A percentile compares a stretch with the other conserved stretches of the same genome.
phyloP scores from a whole-genome alignment of 192 early-diverging fungal genomes.

The Tieghemiomyces parasiticus region DNA sequence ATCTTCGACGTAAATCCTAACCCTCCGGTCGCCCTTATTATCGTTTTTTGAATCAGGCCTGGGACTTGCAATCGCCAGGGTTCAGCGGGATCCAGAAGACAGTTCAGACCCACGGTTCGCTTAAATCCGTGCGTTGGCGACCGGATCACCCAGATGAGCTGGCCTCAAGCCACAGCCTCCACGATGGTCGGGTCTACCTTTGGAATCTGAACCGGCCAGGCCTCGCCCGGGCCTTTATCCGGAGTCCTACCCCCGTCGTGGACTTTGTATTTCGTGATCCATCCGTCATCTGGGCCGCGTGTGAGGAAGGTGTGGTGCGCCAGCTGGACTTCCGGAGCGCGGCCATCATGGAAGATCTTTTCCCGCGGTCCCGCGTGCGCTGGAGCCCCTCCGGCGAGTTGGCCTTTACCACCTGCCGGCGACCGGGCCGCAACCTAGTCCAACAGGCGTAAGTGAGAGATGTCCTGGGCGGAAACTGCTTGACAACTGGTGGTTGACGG shows the following conservation, averaged over 20 bases:
- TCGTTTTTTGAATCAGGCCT: too few species aligned
- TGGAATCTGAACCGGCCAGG: slow-evolving; percentile 31
- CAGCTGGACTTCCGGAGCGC: slow-evolving; percentile 8
- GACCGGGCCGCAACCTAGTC: background rate
- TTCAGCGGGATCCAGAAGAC: slow-evolving; percentile 13
- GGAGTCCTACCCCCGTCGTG: background rate
- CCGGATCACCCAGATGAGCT: slow-evolving; percentile 31
- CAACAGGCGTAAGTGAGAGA: too few species aligned
- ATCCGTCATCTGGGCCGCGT: slow-evolving; percentile 1
- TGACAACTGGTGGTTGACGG: too few species aligned
- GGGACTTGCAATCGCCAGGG: slow-evolving; percentile 20
- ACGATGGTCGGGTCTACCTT: slow-evolving; percentile 20
- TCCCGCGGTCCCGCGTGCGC: slow-evolving; percentile 2
- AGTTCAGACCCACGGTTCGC: slow-evolving; percentile 18
- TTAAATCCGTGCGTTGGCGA: slow-evolving; percentile 26
- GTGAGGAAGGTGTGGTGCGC: background rate
- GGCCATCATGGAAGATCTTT: slow-evolving; percentile 8
- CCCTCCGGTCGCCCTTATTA: too few species aligned
- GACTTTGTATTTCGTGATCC: slow-evolving; percentile 7
- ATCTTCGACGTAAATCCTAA: too few species aligned
- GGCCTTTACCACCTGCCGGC: slow-evolving; percentile 7
- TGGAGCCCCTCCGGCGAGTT: slow-evolving; percentile 8
- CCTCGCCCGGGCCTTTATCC: slow-evolving; percentile 13
- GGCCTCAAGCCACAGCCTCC: slow-evolving; percentile 17
- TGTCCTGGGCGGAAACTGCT: too few species aligned